phyloP scores from a whole-genome alignment of 1,284 basidiomycete genomes.

The Acaromyces ingoldii region DNA sequence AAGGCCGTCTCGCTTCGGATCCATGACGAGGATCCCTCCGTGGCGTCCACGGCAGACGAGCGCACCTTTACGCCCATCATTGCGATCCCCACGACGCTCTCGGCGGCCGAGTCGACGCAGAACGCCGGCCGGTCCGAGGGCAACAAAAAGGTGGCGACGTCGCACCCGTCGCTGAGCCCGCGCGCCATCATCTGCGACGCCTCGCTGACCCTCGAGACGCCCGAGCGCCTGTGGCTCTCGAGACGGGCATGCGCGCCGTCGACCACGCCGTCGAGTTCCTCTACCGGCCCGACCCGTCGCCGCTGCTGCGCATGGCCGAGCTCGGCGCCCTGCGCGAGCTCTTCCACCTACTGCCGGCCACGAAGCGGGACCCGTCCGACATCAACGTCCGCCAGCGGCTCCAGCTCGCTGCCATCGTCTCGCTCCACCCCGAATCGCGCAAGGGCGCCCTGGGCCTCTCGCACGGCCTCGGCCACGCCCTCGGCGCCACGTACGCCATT shows the following conservation, averaged over 20 bases:
- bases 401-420: conserved; percentile 69
- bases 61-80: conserved; percentile 57
- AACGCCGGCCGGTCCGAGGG: conserved; percentile 70
- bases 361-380: conserved; percentile 61
- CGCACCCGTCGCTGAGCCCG: conserved; percentile 46
- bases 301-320: conserved; percentile 55
- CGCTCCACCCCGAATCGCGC: conserved; percentile 63
- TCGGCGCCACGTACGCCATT: conserved; percentile 71
- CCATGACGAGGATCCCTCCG: conserved; percentile 12
- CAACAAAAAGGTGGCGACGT: conserved; percentile 63
- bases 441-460: conserved; percentile 66
- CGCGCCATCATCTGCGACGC: conserved; percentile 68
- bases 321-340: conserved; percentile 59
- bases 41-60: too few relatives aligned
- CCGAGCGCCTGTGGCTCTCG: conserved; percentile 71
- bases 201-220: conserved; percentile 67
- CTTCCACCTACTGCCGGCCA: conserved; percentile 66
- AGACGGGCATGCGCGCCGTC: conserved; percentile 58
- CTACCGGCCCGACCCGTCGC: conserved; percentile 61
- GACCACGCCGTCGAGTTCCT: conserved; percentile 73
- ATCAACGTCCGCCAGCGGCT: conserved; percentile 64
- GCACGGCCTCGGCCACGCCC: conserved; percentile 61
- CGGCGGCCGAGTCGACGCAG: conserved; percentile 64
- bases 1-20: conserved; percentile 31
- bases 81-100: conserved; percentile 74